Evolutionary conservation across 176 grass and related monocot species (phyloP), one percentile per base, ranked within the genome.

Genomic region (Elymus sibiricus): DNA sequence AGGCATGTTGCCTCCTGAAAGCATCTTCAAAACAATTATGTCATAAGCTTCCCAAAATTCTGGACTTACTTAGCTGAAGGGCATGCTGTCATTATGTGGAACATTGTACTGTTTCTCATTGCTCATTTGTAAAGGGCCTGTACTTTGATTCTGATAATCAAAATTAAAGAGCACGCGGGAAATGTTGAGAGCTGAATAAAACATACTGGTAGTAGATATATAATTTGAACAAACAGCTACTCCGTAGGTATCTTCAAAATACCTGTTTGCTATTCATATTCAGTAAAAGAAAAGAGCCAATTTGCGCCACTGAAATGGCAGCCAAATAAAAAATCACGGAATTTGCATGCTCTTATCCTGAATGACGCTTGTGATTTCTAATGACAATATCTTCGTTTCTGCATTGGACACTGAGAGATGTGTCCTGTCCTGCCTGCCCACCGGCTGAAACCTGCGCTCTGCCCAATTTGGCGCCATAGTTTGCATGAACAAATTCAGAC

Each of bases 401-500:
- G n/a, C 70, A 74, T 74, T 24, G n/a, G 24, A 16, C 24, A 17
- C 17, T 13, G 62, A 60, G 5, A 46, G 1, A 22, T 3, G 5
- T 26, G 37, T 38, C 25, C 22, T 51, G 47, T 0, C 31, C 9
- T 56, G n/a, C 10, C 47, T 39, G 37, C 70, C 79, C 74, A 71
- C 17, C 46, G 12, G 44, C 9, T 71, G 42, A 64, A 24, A 75
- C 9, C 39, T 53, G 66, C 43, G 44, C 24, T 51, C 37, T 76
- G 47, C 55, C 47, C 49, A 78, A 78, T 4, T 64, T 79, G 34
- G 69, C 3, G 22, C 42, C 80, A 79, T 44, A 70, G 15, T 9
- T 65, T 84, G 53, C 70, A 44, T 83, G 24, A 46, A 62, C 19
- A 73, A 44, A 19, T 76, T 84, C 56, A 68, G 74, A 5, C 49